Base-by-base conservation (phyloP, 176 grass and related monocot species). In the Phoenix dactylifera region DNA sequence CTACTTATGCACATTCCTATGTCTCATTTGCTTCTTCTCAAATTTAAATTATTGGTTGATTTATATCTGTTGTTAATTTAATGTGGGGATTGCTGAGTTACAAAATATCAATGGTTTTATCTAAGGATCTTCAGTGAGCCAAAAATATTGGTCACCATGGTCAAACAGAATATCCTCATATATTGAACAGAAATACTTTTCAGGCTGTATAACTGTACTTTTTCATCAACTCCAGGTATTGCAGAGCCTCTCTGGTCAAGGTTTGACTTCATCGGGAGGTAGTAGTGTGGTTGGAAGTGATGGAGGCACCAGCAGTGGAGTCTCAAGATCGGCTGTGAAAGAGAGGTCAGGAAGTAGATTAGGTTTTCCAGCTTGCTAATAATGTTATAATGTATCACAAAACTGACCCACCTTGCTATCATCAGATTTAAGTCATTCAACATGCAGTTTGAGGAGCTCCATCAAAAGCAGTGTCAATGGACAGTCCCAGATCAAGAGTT, bases 391-490 rank as follows among this genome's bases (percentile, higher is more conserved):
- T 58, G 10, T 52, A 14, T 65, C 15, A 49, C 20, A 26, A 50
- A 16, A 16, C 29, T 65, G 22, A 51, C 3, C 48, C 3, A 48
- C 22, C 10, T 65, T 62, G 20, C 57, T 63, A 49, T 19, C 66
- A 15, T 44, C 78, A 98, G 93, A 73, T 92, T 98, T 71, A 81
- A 70, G 70, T 85, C 81, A 68, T 98, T 98, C 69, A 92, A 85
- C 57, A 7, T 71, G 15, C 72, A 88, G 55, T 91, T 98, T 58
- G 93, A 98, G 28, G 93, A 98, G 76, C 80, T 86, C 22, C 84
- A 92, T 50, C 93, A 92, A 75, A 88, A 78, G 59, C 93, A 98
- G 48, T 80, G 81, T 82, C 81, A 86, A 22, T 98, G 93, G 87
- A 78, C 93, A 0, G 87, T 98, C 56, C 93, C 93, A 67, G 93